Evolutionary conservation across 805 yeast genomes (phyloP).

Genomic region (Candida lessepsii): DNA sequence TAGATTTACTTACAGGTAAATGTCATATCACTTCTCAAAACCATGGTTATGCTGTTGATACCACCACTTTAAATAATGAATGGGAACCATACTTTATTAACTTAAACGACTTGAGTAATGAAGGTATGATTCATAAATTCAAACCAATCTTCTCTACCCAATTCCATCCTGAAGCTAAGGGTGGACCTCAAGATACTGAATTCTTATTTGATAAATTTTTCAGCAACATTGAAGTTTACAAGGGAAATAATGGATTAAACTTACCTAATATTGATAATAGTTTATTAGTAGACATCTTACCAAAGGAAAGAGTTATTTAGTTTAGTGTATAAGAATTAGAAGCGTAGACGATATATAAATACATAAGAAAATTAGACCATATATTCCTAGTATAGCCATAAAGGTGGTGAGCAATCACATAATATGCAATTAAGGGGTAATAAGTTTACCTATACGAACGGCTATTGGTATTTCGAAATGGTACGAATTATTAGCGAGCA

Average conservation of each 20-base stretch:
- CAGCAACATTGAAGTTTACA: slow-evolving; percentile 60
- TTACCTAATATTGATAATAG: slow-evolving; percentile 46
- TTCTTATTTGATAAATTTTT: slow-evolving; percentile 90
- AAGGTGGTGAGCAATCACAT: too few species aligned
- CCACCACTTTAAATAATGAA: slow-evolving; percentile 65
- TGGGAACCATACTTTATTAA: slow-evolving; percentile 87
- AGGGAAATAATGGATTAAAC: slow-evolving; percentile 33
- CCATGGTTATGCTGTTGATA: slow-evolving; percentile 97
- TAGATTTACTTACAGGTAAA: slow-evolving; percentile 84
- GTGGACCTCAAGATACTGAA: slow-evolving; percentile 95
- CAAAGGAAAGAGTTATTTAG: slow-evolving; percentile 60
- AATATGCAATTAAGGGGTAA: too few species aligned
- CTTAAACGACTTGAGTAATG: slow-evolving; percentile 93
- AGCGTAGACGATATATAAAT: not conserved
- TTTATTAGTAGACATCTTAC: slow-evolving; percentile 59
- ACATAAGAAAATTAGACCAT: too few species aligned
- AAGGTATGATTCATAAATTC: slow-evolving; percentile 88
- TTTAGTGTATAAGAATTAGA: not conserved
- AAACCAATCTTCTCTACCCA: slow-evolving; percentile 95
- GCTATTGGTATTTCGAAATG: too few species aligned
- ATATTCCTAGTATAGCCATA: too few species aligned
- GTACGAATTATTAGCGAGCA: too few species aligned
- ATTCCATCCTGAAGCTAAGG: slow-evolving; percentile 99
- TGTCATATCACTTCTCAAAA: slow-evolving; percentile 98
- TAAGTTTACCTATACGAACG: too few species aligned